These are phyloP conservation scores for Spathaspora girioi DNA, from an alignment of 805 yeast genomes.

Conservation along the genomic window DNA sequence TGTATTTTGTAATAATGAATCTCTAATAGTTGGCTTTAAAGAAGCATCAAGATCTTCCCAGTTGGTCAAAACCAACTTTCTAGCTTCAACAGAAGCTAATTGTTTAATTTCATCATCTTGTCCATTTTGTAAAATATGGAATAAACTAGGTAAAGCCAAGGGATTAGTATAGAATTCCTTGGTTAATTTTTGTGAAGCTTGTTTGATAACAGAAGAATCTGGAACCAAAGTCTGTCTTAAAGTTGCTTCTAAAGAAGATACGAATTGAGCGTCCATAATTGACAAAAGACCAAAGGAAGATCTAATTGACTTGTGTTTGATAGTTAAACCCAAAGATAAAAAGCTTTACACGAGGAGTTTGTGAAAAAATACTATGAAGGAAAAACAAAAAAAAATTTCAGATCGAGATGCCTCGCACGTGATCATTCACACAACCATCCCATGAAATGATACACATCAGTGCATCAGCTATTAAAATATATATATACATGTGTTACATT, in stretches of 20 bases:
- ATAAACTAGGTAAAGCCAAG: constrained; percentile 72
- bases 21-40: constrained; percentile 59
- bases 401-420: neutral
- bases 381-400: neutral
- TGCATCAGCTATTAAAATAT: neutral
- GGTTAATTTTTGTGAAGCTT: constrained; percentile 72
- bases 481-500: constrained; percentile 8
- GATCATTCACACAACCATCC: too few relatives aligned
- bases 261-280: constrained; percentile 66
- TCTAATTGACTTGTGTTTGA: neutral
- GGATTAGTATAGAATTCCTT: constrained; percentile 71
- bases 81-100: constrained; percentile 94
- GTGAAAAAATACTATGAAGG: too few relatives aligned
- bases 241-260: constrained; percentile 71
- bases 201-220: constrained; percentile 75
- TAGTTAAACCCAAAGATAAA: neutral
- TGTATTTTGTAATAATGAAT: constrained; percentile 64
- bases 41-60: constrained; percentile 59
- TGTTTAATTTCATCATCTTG: constrained; percentile 73
- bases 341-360: neutral
- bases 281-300: neutral
- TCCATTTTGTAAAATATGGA: constrained; percentile 74
- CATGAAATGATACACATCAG: neutral
- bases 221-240: constrained; percentile 77
- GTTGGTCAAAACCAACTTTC: constrained; percentile 70